Evolutionary conservation across 1,284 basidiomycete genomes (phyloP), one percentile per base, ranked within the genome.

Genomic region (Leccinum insolens): DNA sequence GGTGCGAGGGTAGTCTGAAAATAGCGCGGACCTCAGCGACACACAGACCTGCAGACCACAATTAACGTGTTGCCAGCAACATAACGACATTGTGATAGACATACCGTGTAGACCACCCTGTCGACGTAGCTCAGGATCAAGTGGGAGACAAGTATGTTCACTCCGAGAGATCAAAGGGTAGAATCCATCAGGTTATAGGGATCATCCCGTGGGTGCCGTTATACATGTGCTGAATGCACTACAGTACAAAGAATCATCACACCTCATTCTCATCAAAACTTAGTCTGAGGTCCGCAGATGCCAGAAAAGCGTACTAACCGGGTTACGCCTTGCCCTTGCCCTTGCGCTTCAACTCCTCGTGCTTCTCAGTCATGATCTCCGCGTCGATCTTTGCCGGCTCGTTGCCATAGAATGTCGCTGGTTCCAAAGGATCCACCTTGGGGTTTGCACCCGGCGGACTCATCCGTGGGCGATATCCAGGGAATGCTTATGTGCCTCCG

Each of bases 381-480:
- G 85, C 84, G 73, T 91, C 89, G 58, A 89, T 84, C 78, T 85
- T 80, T 5, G 88, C 89, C 0, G 89, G 89, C 71, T 89, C 81
- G 75, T 90, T 86, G 1, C 88, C 87, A 68, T 90, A 84, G 28
- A 78, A 74, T 7, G 73, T 76, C 2, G 85, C 85, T 12, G 83
- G 83, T 61, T 76, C 79, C 49, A 82, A 73, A 14, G 85, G 84
- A 67, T 86, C 82, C 0, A 77, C 77, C 65, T 76, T 74, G 59
- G 70, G 69, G 59, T 78, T 69, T 4, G 69, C 73, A 58, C 72
- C 63, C 12, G 70, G 68, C 22, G 70, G 68, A 20, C 64, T 70
- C 37, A n/a, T 62, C 77, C 71, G 25, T 72, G 74, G 1, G 74
- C 73, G 8, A 61, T 52, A 2, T 66, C 71, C 49, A 64, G 64